Evolutionary conservation across 352 stramenopile species (phyloP).

Genomic region (Phytophthora ramorum): DNA sequence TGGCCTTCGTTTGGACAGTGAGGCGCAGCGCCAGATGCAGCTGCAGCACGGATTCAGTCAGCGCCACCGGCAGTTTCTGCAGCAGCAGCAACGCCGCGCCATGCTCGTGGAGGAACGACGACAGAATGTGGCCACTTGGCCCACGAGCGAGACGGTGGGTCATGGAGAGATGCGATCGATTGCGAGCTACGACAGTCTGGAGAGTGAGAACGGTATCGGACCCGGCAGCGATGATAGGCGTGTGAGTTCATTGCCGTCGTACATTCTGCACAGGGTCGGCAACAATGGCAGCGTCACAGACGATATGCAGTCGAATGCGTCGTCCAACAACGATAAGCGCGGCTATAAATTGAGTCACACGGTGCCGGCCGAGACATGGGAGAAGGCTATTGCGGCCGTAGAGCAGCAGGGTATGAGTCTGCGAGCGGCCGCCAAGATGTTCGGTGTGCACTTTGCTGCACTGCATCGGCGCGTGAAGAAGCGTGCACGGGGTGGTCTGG

Average conservation of each 20-base stretch:
- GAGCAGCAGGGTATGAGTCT: constrained; percentile 69
- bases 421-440: constrained; percentile 49
- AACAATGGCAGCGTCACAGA: constrained; percentile 18
- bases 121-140: background rate
- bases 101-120: constrained; percentile 18
- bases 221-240: background rate
- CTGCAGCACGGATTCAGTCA: constrained; percentile 22
- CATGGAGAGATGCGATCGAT: constrained; percentile 14
- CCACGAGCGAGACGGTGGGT: background rate
- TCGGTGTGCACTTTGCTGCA: constrained; percentile 64
- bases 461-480: constrained; percentile 69
- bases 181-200: background rate
- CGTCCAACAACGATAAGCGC: constrained; percentile 36
- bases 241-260: background rate
- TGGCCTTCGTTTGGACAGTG: constrained; percentile 1
- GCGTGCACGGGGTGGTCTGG: constrained; percentile 36
- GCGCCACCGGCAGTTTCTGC: constrained; percentile 21
- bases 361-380: constrained; percentile 61
- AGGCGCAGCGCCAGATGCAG: constrained; percentile 20
- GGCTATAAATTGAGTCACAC: constrained; percentile 62
- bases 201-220: constrained; percentile 12
- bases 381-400: constrained; percentile 63
- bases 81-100: constrained; percentile 33
- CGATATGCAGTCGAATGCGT: constrained; percentile 23
- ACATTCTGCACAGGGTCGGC: background rate